Base-by-base conservation (phyloP, 768 basidiomycete genomes). In the Rubroboletus satanas region DNA sequence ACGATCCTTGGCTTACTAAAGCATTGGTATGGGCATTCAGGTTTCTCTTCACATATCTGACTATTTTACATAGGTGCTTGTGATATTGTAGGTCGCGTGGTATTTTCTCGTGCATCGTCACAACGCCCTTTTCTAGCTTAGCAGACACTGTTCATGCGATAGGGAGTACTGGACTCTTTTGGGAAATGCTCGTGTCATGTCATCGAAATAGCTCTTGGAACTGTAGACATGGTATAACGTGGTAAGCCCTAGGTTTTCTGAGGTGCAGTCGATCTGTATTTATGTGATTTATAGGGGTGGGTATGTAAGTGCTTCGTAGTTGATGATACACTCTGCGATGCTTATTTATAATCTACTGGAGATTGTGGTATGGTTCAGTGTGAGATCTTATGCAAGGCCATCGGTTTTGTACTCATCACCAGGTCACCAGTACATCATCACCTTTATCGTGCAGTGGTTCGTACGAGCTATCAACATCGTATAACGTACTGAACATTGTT, bases 131-230 rank as follows among this genome's bases (percentile, higher is more conserved):
- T n/a, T 12, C 9, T 41, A 62, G 61, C 18, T 7, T 46, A 14
- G 49, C 35, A n/a, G 56, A 58, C 17, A 62, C 52, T 21, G 9
- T 7, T 23, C 52, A 58, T 17, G 3, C 52, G 18, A 23, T 62
- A 9, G 52, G 45, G 12, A 41, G 50, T 15, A 37, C 26, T n/a
- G 47, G 50, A 2, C 1, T 41, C 5, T 0, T 45, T 37, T 62
- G 60, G 60, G 3, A 1, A 1, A 2, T 41, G 7, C 29, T 58
- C 28, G 17, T 54, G 7, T 12, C 7, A 12, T 62, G 61, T 23
- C 61, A 52, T 43, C 14, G 15, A 31, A 17, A 9, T 7, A 0
- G 38, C 31, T 42, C 56, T 0, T 43, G 38, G 52, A 17, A 1
- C 18, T 62, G 61, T 26, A 5, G 5, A 4, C 18, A 62, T 11